Evolutionary conservation across 106 monocot genomes (phyloP), one percentile per base, ranked within the genome.

Genomic region (Allium fistulosum): DNA sequence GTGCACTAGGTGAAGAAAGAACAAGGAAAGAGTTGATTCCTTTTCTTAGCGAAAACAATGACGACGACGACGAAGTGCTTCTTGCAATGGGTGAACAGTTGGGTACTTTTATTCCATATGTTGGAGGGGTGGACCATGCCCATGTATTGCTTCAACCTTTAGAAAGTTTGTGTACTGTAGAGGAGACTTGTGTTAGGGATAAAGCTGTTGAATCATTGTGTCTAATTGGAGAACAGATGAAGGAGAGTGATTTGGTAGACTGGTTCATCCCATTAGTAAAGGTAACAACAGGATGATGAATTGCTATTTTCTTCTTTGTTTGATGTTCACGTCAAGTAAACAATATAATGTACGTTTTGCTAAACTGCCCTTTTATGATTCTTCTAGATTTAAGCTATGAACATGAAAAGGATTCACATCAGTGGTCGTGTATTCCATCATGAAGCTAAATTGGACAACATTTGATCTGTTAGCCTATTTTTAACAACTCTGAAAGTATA

Each of bases 31-130:
- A 94, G 65, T 77, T 94, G 73, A 94, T 94, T 73, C 94, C 94
- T 65, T 94, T 94, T 55, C 84, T 94, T 17, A 87, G 82, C 69
- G 94, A 94, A 71, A 94, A 94, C 67, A 94, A 90, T 76, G 94
- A 94, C n/a, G 94, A 94, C 7, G 94, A 94, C 69, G 94, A 94
- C 62, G 94, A 94, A 72, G 90, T 94, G 50, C 94, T 94, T 78
- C 94, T 90, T 78, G 94, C 94, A 50, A 94, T 94, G 94, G 94
- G 86, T 0, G 94, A 90, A 74, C 89, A 94, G 58, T 61, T 94
- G 57, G 94, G 94, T 0, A 87, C 80, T 14, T 94, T 94, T 59
- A 94, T 94, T 80, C 94, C 94, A 51, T 90, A 90, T 82, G 84
- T 94, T 73, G 94, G 94, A 52, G 94, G 94, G 15, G 78, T 90